Conservation (phyloP, 306 rosid genomes). For the Quercus aquifolioides region DNA sequence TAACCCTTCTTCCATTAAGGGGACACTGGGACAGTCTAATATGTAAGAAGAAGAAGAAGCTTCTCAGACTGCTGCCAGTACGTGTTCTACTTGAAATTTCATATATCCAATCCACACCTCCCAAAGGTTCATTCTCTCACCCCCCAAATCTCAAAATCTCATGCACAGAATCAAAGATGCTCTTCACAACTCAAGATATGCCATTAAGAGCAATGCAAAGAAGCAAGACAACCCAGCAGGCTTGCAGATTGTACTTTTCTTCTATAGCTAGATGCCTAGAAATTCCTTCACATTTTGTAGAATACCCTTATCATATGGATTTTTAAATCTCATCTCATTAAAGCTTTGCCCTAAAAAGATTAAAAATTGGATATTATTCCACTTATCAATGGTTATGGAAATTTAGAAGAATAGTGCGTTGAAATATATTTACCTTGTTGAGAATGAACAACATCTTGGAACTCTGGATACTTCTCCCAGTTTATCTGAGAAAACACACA, state of each 20-base stretch:
- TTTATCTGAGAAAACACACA: constrained; percentile 24
- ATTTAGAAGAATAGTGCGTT: background rate
- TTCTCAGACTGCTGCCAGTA: no score
- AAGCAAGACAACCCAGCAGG: background rate
- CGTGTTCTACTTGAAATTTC: background rate
- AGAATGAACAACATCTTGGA: constrained; percentile 25
- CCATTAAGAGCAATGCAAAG: background rate
- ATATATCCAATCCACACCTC: background rate
- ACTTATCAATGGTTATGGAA: background rate
- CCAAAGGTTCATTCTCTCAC: background rate
- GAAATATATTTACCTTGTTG: constrained; percentile 30
- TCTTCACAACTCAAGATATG: no score
- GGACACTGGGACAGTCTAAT: background rate
- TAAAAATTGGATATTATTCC: background rate
- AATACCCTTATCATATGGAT: constrained; percentile 47
- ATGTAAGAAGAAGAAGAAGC: no score
- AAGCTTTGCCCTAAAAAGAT: constrained; percentile 18
- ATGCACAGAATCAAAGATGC: no score
- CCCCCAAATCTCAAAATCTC: no score
- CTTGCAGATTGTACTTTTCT: background rate
- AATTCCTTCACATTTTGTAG: constrained; percentile 39
- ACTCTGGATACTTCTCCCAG: constrained; percentile 53
- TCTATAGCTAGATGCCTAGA: constrained; percentile 20
- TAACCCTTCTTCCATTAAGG: background rate
- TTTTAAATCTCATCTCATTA: constrained; percentile 21